phyloP scores from a whole-genome alignment of 805 yeast genomes.

The Yarrowia sp. region DNA sequence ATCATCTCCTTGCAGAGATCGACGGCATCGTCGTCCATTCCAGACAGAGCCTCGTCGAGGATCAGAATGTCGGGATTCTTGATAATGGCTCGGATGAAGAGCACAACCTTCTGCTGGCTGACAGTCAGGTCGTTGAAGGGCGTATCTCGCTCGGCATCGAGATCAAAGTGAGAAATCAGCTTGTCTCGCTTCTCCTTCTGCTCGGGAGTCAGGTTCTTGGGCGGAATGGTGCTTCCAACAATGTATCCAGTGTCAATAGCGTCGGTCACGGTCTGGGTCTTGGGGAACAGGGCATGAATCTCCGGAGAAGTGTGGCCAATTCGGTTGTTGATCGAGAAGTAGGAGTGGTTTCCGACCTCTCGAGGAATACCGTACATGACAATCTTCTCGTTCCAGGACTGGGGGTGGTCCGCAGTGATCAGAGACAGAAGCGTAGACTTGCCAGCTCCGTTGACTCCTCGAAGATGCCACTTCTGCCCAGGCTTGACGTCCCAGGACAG shows the following conservation, averaged over 20 bases:
- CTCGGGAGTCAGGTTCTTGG: constrained; percentile 42
- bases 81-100: constrained; percentile 73
- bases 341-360: constrained; percentile 69
- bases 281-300: constrained; percentile 81
- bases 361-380: constrained; percentile 64
- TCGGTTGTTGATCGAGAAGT: constrained; percentile 70
- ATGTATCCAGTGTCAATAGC: constrained; percentile 71
- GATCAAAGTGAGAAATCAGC: constrained; percentile 48
- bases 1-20: constrained; percentile 54
- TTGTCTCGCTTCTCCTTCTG: constrained; percentile 45
- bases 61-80: constrained; percentile 76
- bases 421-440: constrained; percentile 84
- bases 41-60: constrained; percentile 90
- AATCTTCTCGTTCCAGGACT: constrained; percentile 80
- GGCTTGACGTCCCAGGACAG: constrained; percentile 63
- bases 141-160: constrained; percentile 42
- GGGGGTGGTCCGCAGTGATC: constrained; percentile 94
- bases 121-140: constrained; percentile 56
- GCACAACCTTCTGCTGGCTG: constrained; percentile 72
- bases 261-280: constrained; percentile 49
- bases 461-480: constrained; percentile 84
- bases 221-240: constrained; percentile 62
- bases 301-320: constrained; percentile 93
- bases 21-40: constrained; percentile 69
- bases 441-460: constrained; percentile 91